Base-by-base conservation (phyloP, 2,329 filamentous ascomycete species). In the Phaeomoniella chlamydospora region DNA sequence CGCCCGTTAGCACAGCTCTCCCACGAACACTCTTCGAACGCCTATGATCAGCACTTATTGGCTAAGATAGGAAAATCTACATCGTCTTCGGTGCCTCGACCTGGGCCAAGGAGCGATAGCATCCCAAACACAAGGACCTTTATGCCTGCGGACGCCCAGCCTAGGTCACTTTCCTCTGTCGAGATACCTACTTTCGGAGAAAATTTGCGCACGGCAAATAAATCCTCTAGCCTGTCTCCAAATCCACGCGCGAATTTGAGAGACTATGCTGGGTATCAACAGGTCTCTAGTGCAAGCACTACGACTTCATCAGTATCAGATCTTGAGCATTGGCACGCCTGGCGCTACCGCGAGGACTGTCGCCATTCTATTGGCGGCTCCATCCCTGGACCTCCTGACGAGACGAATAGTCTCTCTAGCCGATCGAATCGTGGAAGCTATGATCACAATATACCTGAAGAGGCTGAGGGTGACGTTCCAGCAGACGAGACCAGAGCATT, bases 41-140 rank as follows among this genome's bases (percentile, higher is more conserved):
- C 67, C 18, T 77, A 77, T 52, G 73, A 77, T 47, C 69, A 75
- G 50, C 68, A 73, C 41, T 55, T 77, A 10, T 54, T 77, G 16
- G 73, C 70, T 34, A 74, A 73, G 44, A 76, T 77, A 39, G 72
- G 72, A 18, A 72, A 72, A 33, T 65, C 70, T 4, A 67, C 67
- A 38, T 72, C 71, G 5, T 67, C 68, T 16, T 66, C 68, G 13
- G 59, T 67, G 34, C 58, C 22, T 9, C 6, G 22, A n/a, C 22
- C n/a, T 26, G 22, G 22, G n/a, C 22, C 22, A n/a, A 26, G 22
- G n/a, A 26, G 22, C 22, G 22, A 26, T n/a, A 26, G 22, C n/a
- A 26, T 26, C 6, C 22, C 22, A 6, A 26, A n/a, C n/a, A n/a
- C 22, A 26, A 26, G 22, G 22, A 26, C 22, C 6, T 26, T 26